Base-by-base conservation (phyloP, 23 red algal genomes). In the Gracilaria caudata region DNA sequence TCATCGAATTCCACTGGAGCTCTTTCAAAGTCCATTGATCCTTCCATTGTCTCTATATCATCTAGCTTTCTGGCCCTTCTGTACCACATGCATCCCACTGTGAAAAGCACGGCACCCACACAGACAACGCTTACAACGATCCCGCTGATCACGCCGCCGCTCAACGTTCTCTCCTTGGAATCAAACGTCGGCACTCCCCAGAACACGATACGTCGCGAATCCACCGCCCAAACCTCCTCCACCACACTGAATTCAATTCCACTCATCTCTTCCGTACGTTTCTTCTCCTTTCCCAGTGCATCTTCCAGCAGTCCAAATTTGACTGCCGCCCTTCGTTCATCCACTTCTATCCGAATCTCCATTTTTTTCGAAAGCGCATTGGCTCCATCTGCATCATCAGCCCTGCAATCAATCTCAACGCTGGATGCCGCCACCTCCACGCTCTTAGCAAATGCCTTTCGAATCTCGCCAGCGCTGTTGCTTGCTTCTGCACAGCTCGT, bases 41-140 rank as follows among this genome's bases (percentile, higher is more conserved):
- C 90, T 13, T 86, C 90, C 90, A 93, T 93, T 17, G 90, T 75
- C 72, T 86, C 81, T 4, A 93, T 64, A 14, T 79, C 90, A 51
- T 93, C 90, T 16, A 86, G 40, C 6, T 35, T 51, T 21, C 33
- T n/a, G 11, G 77, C 30, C 14, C 66, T 64, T 26, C 80, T 47
- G 35, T 86, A 71, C 53, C 63, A 78, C 35, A 93, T 71, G 63
- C 75, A 85, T 16, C 51, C 68, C 25, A 16, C 58, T 13, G 60
- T 72, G 16, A 66, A 7, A 1, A 81, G 19, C 56, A 87, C 77
- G 9, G 77, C 60, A 1, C 44, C 13, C 7, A 82, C 46, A 20
- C 60, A 81, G 8, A 81, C 46, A 16, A 68, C 78, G 34, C 76
- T 74, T 10, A 81, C 78, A 4, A 73, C 63, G 21, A 76, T 43